Evolutionary conservation across 805 yeast genomes (phyloP).

Genomic region (Debaryomyces hansenii): DNA sequence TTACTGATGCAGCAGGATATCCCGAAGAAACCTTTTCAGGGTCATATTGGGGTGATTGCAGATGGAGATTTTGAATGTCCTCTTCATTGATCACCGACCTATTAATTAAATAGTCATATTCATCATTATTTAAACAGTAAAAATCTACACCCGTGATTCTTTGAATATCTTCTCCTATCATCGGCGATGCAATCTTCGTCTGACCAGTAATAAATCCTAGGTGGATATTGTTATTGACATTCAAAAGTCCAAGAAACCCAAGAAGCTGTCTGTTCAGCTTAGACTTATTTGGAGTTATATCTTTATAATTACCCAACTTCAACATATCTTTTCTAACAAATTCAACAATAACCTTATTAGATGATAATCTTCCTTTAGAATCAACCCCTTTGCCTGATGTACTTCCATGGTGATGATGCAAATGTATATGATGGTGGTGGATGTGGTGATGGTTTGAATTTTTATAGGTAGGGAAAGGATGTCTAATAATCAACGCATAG

Average conservation of each 20-base stretch:
- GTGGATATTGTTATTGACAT: slow-evolving; percentile 53
- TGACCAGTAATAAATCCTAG: slow-evolving; percentile 59
- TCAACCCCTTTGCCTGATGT: slow-evolving; percentile 7
- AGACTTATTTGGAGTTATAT: slow-evolving; percentile 34
- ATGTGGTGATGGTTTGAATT: slow-evolving; percentile 12
- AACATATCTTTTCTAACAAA: slow-evolving; percentile 45
- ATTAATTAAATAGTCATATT: slow-evolving; percentile 44
- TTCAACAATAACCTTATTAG: slow-evolving; percentile 47
- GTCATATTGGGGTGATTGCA: slow-evolving; percentile 18
- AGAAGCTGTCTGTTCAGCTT: slow-evolving; percentile 28
- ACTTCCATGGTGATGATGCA: slow-evolving; percentile 17
- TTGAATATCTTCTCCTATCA: slow-evolving; percentile 52
- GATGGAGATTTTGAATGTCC: slow-evolving; percentile 18
- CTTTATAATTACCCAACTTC: slow-evolving; percentile 42
- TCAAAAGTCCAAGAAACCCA: slow-evolving; percentile 65
- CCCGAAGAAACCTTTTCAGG: slow-evolving; percentile 17
- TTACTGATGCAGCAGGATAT: slow-evolving; percentile 46
- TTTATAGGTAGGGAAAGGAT: slow-evolving; percentile 35
- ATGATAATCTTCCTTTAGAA: slow-evolving; percentile 13
- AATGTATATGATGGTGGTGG: slow-evolving; percentile 14
- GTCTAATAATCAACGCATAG: slow-evolving; percentile 60
- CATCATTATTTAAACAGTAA: slow-evolving; percentile 59
- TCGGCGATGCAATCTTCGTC: slow-evolving; percentile 58
- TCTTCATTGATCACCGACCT: slow-evolving; percentile 10
- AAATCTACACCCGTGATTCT: slow-evolving; percentile 62